Base-by-base conservation (phyloP, 805 yeast genomes). In the Spathaspora hagerdaliae region DNA sequence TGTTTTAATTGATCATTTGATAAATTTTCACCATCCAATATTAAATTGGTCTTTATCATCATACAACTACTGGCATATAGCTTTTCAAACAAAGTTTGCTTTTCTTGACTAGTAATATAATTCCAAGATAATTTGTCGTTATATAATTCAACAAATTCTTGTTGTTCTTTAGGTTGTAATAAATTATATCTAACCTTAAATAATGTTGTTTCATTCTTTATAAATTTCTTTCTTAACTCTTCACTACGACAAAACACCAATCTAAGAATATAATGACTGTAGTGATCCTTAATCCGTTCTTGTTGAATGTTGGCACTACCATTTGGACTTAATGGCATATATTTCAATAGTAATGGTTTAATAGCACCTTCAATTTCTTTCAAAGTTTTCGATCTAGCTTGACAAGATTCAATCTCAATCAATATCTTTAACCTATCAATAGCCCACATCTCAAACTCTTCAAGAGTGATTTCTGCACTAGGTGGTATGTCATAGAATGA, bases 361-460 rank as follows among this genome's bases (percentile, higher is more conserved):
- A 92, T 69, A 3, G 77, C 68, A 8, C 68, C 58, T 53, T 85
- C 92, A 32, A 81, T 78, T 46, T 90, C 97, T 52, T 77, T 79
- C 39, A 77, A 59, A 1, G 77, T 63, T 56, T 82, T 81, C 48
- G 83, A 82, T 54, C 95, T 74, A 24, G 84, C 80, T 37, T 76
- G 57, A 51, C 86, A 79, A 1, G 88, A 77, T 57, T 92, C 97
- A 42, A 94, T 83, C 59, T 89, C 96, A 44, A 90, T 77, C 47
- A 94, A 72, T 7, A 94, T 79, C 58, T 85, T 82, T 51, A 92
- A 73, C 48, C 99, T 71, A 58, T 92, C 98, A 44, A 94, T 84
- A 5, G 98, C 98, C 97, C 97, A 94, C 5, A 76, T 74, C 66
- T 94, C 99, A 64, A 94, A 94, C 57, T 94, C 87, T 51, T 91